Base-by-base conservation (phyloP, 2,329 filamentous ascomycete genomes). In the Paramyrothecium sp. region DNA sequence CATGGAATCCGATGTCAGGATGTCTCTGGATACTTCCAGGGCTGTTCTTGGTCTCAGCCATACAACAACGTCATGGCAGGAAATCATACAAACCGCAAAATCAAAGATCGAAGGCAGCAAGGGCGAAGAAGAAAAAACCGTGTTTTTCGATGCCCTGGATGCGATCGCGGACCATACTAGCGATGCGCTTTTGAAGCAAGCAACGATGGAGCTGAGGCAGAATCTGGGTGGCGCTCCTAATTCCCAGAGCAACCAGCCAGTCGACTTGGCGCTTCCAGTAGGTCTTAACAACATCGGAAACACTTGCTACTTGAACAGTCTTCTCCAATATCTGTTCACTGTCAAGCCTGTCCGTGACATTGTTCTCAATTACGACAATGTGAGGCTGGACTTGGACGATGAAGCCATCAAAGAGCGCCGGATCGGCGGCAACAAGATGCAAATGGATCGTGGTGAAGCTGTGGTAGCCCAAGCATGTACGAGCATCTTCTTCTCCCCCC, bases 221-320 rank as follows among this genome's bases (percentile, higher is more conserved):
- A 30, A 30, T 10, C 26, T 30, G 26, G 26, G 26, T 10, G 26
- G 26, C 26, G 26, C 26, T 30, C 10, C 26, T 30, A 30, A 30
- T 30, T 44, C 38, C 13, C 13, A 44, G 38, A 44, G 13, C 13
- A 12, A 30, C 10, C 26, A 44, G 46, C 54, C 65, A 3, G 67
- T 69, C 16, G 67, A 78, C 56, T 66, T 75, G 51, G 78, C 84
- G 30, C 87, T 91, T 72, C 95, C 95, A 0, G 90, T 96, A 21
- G 95, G 95, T 0, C 81, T 98, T 7, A 84, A 88, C 61, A 99
- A 98, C 65, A 96, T 98, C 57, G 93, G 95, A 58, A 99, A 99
- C 68, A 99, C 96, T 0, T 99, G 95, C 72, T 99, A 99, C 67
- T 81, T 99, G 55, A 99, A 99, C 78, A 98, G 94, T 74, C 83